phyloP scores from a whole-genome alignment of 148 eudicot species.

The Fagopyrum tataricum region DNA sequence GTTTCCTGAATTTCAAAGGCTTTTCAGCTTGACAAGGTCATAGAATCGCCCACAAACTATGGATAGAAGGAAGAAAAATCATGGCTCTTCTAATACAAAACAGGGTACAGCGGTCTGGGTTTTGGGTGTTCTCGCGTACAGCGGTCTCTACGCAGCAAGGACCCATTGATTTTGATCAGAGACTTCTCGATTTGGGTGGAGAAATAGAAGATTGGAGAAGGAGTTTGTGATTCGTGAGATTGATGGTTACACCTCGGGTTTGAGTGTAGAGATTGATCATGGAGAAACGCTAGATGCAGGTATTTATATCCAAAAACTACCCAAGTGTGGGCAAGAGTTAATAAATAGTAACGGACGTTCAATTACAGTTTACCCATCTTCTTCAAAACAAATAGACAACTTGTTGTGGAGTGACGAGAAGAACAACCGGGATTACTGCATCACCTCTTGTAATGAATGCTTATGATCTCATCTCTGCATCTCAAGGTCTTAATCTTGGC shows the following conservation, averaged over 20 bases:
- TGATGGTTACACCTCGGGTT: background rate
- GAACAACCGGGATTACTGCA: constrained; percentile 29
- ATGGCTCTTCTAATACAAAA: constrained; percentile 30
- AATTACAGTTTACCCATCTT: too few species aligned
- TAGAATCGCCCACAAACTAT: constrained; percentile 31
- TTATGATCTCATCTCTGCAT: constrained; percentile 86
- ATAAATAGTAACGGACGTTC: too few species aligned
- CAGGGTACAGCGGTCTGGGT: constrained; percentile 18
- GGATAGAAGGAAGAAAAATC: constrained; percentile 22
- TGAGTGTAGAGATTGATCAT: background rate
- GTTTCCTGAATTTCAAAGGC: constrained; percentile 47
- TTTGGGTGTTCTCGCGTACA: background rate
- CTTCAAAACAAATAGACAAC: too few species aligned
- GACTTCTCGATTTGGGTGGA: background rate
- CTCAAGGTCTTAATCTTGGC: constrained; percentile 92
- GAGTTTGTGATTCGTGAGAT: background rate
- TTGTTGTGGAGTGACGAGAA: constrained; percentile 77
- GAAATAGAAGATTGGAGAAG: background rate
- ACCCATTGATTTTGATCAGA: background rate
- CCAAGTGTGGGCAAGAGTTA: too few species aligned
- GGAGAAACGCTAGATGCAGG: background rate
- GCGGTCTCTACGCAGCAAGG: constrained; percentile 1
- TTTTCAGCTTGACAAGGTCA: constrained; percentile 48
- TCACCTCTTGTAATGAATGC: constrained; percentile 83
- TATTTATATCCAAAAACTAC: constrained; percentile 1